Evolutionary conservation across 257 asterid genomes (phyloP), one percentile per base, ranked within the genome.

Genomic region (Leonotis leonurus): DNA sequence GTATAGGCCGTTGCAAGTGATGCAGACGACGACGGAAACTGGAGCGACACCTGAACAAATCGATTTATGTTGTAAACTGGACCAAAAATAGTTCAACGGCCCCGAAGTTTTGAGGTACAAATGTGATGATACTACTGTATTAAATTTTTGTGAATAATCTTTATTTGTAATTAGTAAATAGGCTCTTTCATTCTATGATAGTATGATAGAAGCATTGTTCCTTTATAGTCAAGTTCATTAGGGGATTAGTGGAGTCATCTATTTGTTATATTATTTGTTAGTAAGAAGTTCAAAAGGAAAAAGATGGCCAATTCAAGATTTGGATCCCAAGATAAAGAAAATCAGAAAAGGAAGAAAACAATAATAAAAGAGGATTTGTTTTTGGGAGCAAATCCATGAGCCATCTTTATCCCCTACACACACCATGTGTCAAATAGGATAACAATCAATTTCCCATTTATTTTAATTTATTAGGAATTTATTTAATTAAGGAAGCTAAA

Each of bases 1-100:
- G 26, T 66, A 56, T 81, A 92, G 99, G 99, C 84, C 60, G 95
- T 89, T 52, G 96, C 90, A 58, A 89, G 99, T 72, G 99, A 92
- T 54, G 81, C 75, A 41, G 85, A 81, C 32, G 80, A 76, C 48
- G 85, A 76, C 51, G 81, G 82, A 37, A 75, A 29, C 60, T 82
- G 89, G 89, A 82, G 85, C 13, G 85, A 82, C 65, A 44, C 80
- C 44, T 82, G 20, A n/a, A 52, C 14, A 3, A 36, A 36, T 61
- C 58, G 64, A 20, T 9, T 51, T 52, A 24, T 39, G 64, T 43
- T 7, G 53, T 33, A 11, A 46, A 8, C 55, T 41, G 41, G 26
- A 54, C 13, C 54, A 16, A 5, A 32, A 20, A 41, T 24, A n/a
- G 61, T 59, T 22, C 56, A 56, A 5, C 7, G 26, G 20, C 64